Base-by-base conservation (phyloP, 2,329 filamentous ascomycete species). In the Samsoniella hepiali region DNA sequence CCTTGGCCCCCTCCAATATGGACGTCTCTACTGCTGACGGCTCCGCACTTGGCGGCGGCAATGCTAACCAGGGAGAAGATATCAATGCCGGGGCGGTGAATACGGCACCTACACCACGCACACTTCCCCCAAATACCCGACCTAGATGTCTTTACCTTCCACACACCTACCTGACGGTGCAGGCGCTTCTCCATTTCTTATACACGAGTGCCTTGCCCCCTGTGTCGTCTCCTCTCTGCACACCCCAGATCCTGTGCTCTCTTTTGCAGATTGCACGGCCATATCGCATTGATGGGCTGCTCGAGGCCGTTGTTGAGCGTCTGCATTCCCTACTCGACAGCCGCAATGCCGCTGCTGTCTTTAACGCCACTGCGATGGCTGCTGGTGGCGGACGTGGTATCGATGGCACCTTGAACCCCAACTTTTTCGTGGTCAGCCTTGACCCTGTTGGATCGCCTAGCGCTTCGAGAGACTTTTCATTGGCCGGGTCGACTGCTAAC, bases 361-460 rank as follows among this genome's bases (percentile, higher is more conserved):
- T 99, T 81, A 99, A 99, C 68, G 95, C 95, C 0, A 95, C 94
- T 0, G 95, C 95, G 60, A 98, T 98, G 95, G 95, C 93, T 0
- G 95, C 95, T 1, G 95, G 95, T 11, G 93, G 95, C 32, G 95
- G 95, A 0, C 87, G 93, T 55, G 91, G 91, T 55, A 91, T 94
- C 34, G 88, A 90, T 60, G 91, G 82, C 44, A 81, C 79, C 1
- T 76, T 87, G 36, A 87, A 87, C 69, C 87, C 86, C 63, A 87
- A 88, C 70, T 87, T 83, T 73, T 87, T 84, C 69, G 81, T 85
- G 6, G 77, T 81, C 7, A 78, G 79, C 70, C 69, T 80, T 31
- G 82, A 83, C 42, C 75, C 74, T 1, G 72, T 81, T 13, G 71
- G 68, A 29, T 75, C 74, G 45, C 75, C 72, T 1, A 71, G 70